These are phyloP conservation scores for Sporothrix brunneoviolacea DNA, from an alignment of 2,329 filamentous ascomycete genomes.

Conservation along the genomic window DNA sequence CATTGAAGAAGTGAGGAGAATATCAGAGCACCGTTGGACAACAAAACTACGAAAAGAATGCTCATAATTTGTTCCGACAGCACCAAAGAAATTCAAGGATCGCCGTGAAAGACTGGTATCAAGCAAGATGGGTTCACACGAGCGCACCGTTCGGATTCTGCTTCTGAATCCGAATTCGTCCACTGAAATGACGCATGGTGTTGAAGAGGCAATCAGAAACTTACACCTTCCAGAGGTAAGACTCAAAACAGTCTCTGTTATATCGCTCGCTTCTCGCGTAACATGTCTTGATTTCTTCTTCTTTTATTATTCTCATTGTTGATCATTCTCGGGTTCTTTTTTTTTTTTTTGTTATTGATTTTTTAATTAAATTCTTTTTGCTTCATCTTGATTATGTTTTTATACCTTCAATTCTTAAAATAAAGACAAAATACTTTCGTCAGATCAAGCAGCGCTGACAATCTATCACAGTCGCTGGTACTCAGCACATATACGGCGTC, in stretches of 20 bases:
- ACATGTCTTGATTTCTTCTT: too few relatives aligned
- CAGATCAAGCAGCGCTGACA: not conserved
- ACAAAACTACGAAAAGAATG: too few relatives aligned
- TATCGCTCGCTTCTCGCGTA: too few relatives aligned
- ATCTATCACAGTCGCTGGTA: constrained; percentile 34
- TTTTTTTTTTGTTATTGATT: not conserved
- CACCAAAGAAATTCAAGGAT: too few relatives aligned
- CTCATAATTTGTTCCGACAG: too few relatives aligned
- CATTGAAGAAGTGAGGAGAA: too few relatives aligned
- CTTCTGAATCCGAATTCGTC: constrained; percentile 79
- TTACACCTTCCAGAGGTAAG: constrained; percentile 33
- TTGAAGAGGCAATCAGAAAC: constrained; percentile 44
- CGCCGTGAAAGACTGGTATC: too few relatives aligned
- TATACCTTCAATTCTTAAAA: not conserved
- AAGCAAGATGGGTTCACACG: not conserved
- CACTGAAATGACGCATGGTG: constrained; percentile 60
- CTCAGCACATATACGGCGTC: constrained; percentile 63
- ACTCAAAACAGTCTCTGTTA: not conserved
- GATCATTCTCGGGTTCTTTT: not conserved
- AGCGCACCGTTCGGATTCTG: constrained; percentile 43
- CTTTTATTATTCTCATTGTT: too few relatives aligned
- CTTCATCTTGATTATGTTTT: not conserved
- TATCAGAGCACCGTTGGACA: too few relatives aligned
- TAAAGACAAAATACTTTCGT: not conserved
- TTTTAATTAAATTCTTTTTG: not conserved